Evolutionary conservation across 495 filamentous ascomycete species (phyloP), one percentile per base, ranked within the genome.

Genomic region (Hypoxylon fragiforme): DNA sequence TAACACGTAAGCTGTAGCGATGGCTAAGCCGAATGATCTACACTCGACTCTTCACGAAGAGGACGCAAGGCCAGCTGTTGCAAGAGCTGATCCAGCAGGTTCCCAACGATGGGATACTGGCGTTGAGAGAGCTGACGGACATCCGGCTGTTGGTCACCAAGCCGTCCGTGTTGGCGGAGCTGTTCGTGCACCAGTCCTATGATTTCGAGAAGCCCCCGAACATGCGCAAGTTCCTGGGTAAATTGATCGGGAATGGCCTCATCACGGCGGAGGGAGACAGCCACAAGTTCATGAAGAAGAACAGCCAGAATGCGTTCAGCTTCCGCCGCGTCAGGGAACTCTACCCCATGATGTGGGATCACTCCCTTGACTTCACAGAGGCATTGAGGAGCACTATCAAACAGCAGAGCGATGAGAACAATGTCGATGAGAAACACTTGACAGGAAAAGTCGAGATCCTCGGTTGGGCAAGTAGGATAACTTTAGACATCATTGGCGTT

Each of bases 311-410:
- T 2, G 89, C 88, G 0, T 95, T 92, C 60, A 72, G 82, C 11
- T 90, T 83, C 62, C 78, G 86, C 22, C 90, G 91, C 54, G 73
- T 92, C 60, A 90, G 90, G 59, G 78, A 89, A 46, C 72, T 91
- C 2, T 89, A 89, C 26, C 85, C 87, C 0, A 65, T 86, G 7
- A 91, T 92, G 69, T 92, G 88, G 88, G 42, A 63, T 19, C 90
- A 89, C 62, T 60, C 66, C 7, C 44, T 63, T 18, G 61, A 67
- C 42, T 61, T 64, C 42, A 59, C 62, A 7, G 15, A 57, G 5
- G 65, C 55, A 6, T 72, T 82, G 39, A 51, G 67, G 13, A 37
- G 50, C 16, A 53, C 60, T 7, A 54, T 65, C 13, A 8, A 54
- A 39, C 3, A 54, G 68, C 20, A 78, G 54, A 64, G 73, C 3